phyloP scores from a whole-genome alignment of 1,284 basidiomycete genomes.

The Naganishia sp. region DNA sequence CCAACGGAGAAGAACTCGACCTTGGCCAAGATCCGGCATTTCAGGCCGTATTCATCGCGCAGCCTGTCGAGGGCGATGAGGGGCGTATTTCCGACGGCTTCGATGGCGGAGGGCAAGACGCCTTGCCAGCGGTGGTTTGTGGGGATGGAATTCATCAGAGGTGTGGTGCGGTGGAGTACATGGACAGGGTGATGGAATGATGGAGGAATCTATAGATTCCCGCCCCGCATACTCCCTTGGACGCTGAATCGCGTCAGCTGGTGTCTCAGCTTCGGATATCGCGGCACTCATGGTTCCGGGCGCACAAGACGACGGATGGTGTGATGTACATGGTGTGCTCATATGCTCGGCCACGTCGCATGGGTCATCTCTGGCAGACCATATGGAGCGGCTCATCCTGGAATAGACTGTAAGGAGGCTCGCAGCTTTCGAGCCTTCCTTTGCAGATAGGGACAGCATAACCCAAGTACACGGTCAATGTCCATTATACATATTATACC shows the following conservation, averaged over 20 bases:
- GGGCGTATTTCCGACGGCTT: constrained; percentile 86
- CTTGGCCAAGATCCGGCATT: constrained; percentile 89
- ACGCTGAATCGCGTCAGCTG: background rate
- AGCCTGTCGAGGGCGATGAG: constrained; percentile 83
- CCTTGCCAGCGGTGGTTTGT: constrained; percentile 49
- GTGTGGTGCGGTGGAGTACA: background rate
- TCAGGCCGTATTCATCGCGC: constrained; percentile 69
- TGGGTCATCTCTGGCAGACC: too few relatives aligned
- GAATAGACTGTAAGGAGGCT: too few relatives aligned
- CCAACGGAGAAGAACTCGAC: constrained; percentile 88
- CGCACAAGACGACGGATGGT: too few relatives aligned
- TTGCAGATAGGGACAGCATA: too few relatives aligned
- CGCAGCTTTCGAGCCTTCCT: too few relatives aligned
- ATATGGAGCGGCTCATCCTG: too few relatives aligned
- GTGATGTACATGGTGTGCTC: too few relatives aligned
- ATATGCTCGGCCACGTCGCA: too few relatives aligned
- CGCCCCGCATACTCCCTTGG: too few relatives aligned
- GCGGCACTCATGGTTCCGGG: background rate
- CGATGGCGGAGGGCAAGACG: constrained; percentile 74
- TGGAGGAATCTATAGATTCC: background rate
- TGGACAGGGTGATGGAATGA: background rate
- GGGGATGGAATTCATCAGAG: background rate
- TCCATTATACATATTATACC: background rate
- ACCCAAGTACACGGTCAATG: background rate
- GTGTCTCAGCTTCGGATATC: constrained; percentile 6